Base-by-base conservation (phyloP, 108 stramenopile species). In the Aureococcus anophagefferens region DNA sequence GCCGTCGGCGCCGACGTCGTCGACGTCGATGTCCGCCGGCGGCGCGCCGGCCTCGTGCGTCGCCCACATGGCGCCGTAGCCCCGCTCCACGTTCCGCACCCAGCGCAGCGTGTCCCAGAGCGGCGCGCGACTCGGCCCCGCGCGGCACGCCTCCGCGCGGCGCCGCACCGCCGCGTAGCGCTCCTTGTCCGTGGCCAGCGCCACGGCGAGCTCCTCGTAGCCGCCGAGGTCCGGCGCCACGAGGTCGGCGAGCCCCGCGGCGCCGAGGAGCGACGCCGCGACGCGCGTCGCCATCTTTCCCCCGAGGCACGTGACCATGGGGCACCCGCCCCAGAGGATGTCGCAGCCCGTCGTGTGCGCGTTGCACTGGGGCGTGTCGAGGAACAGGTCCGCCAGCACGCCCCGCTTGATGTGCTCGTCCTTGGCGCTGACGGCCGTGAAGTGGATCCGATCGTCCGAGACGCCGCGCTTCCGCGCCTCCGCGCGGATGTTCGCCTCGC, bases 341-440 rank as follows among this genome's bases (percentile, higher is more conserved):
- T 85, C 84, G 63, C 81, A 80, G 66, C 74, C 83, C 5, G 80
- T 82, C 25, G 83, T 80, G 74, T 82, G 81, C 25, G 81, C 82
- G 35, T 85, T 85, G 68, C 79, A 85, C 30, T 44, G 31, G 16
- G 81, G 81, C 30, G 86, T 87, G 64, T 87, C 86, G 9, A 87
- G 66, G 40, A 82, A 81, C 30, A 87, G 76, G 67, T 87, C 85
- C 30, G 78, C 84, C n/a, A 85, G 79, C 62, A 46, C 37, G 63
- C 83, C 69, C 14, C 86, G 65, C 36, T 59, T 67, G 63, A 87
- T 70, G 76, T 85, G 84, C 71, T 85, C 86, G 30, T 80, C 75
- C 59, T 83, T 83, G 11, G 83, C 35, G 4, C 77, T 81, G 0
- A 81, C 83, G 45, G 84, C 80, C 11, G 76, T 69, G 78, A 87